Conservation (phyloP, 176 grass and related monocot species). For the Avena sativa region DNA sequence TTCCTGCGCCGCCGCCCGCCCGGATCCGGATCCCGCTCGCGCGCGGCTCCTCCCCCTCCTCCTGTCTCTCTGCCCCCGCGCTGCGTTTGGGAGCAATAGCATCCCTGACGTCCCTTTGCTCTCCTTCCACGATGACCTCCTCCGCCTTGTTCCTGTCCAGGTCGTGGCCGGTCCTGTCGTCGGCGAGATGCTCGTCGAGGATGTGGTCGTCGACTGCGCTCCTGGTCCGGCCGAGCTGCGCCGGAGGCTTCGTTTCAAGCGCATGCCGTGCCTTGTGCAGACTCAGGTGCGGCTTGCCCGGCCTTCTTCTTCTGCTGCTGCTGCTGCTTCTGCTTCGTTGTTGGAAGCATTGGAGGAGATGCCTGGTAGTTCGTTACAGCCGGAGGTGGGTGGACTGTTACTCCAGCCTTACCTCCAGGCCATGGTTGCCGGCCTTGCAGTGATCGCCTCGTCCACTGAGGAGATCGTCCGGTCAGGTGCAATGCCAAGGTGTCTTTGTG, state of each 20-base stretch:
- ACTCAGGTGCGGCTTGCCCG: constrained; percentile 65
- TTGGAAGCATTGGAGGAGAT: constrained; percentile 45
- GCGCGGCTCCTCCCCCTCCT: constrained; percentile 64
- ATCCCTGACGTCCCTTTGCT: constrained; percentile 74
- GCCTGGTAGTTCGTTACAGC: constrained; percentile 38
- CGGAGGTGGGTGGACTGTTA: constrained; percentile 42
- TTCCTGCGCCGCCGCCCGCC: constrained; percentile 16
- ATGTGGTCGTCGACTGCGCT: constrained; percentile 57
- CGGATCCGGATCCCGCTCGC: constrained; percentile 53
- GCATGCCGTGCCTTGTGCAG: constrained; percentile 89
- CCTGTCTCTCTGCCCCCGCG: constrained; percentile 66
- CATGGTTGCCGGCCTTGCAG: constrained; percentile 66
- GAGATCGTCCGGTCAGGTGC: constrained; percentile 39
- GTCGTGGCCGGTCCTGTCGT: constrained; percentile 53
- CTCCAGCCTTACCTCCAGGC: constrained; percentile 84
- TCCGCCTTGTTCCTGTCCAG: constrained; percentile 49
- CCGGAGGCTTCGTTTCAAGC: constrained; percentile 80
- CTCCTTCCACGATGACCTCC: constrained; percentile 76
- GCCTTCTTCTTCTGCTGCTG: background rate
- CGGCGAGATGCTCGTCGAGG: constrained; percentile 87
- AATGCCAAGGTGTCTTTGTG: constrained; percentile 66
- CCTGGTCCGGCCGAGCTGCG: constrained; percentile 32
- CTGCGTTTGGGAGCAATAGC: constrained; percentile 45
- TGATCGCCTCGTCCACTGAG: constrained; percentile 41
- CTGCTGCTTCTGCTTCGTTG: background rate